Evolutionary conservation across 2,329 filamentous ascomycete genomes (phyloP).

Genomic region (Hypomyces rosellus): DNA sequence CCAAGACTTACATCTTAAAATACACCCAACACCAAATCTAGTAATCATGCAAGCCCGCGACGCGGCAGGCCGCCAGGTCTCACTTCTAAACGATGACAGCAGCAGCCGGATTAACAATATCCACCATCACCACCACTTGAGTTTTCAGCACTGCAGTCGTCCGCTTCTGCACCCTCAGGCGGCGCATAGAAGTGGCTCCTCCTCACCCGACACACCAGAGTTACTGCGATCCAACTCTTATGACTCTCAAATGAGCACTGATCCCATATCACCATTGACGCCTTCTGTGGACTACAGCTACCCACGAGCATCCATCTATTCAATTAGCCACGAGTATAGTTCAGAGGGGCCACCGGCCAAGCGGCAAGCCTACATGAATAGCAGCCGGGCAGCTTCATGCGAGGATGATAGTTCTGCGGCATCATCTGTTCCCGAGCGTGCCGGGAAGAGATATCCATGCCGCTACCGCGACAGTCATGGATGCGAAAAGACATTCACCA

Average conservation of each 20-base stretch:
- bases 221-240: constrained; percentile 56
- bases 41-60: constrained; percentile 44
- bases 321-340: constrained; percentile 28
- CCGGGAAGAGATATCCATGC: constrained; percentile 66
- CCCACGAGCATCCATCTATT: constrained; percentile 34
- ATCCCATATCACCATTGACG: constrained; percentile 50
- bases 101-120: constrained; percentile 10
- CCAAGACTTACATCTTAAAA: neutral
- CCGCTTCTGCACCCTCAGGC: constrained; percentile 1
- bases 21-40: neutral
- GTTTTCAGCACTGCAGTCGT: constrained; percentile 26
- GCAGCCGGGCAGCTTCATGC: constrained; percentile 43
- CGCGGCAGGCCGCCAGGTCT: constrained; percentile 51
- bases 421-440: constrained; percentile 37
- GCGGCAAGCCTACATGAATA: constrained; percentile 36
- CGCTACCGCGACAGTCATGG: constrained; percentile 64
- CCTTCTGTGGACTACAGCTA: constrained; percentile 42
- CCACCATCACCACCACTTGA: constrained; percentile 22
- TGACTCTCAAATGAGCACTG: constrained; percentile 52
- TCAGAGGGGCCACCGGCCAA: constrained; percentile 30
- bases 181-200: constrained; percentile 33
- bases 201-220: constrained; percentile 48
- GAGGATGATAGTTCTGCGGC: constrained; percentile 43
- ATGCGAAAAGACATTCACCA: constrained; percentile 76
- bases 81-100: constrained; percentile 52